Percentiles rank a stretch among this genome's conserved stretches.
Conservation (phyloP, 345 rosid species). For the Melaleuca alternifolia region DNA sequence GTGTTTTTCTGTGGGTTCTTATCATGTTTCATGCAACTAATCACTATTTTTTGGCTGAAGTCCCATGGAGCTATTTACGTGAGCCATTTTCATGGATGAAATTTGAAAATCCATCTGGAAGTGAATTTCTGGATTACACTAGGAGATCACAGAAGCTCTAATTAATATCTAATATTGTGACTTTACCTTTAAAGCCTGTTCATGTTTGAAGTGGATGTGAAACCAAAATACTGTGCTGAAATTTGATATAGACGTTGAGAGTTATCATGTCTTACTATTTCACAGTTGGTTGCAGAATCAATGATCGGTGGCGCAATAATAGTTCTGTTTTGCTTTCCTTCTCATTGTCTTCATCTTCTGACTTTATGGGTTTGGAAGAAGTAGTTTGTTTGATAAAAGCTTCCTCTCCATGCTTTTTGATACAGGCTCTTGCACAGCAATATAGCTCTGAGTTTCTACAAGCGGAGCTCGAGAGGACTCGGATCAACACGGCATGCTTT, state of each 20-base stretch:
- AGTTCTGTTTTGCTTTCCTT: background rate
- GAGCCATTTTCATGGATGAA: background rate
- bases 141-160: background rate
- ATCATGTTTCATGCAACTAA: background rate
- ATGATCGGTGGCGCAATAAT: background rate
- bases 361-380: background rate
- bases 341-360: background rate
- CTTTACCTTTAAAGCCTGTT: background rate
- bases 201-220: background rate
- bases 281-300: background rate
- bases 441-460: constrained; percentile 70
- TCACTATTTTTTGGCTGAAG: background rate
- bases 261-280: background rate
- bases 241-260: background rate
- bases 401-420: background rate
- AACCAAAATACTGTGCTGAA: background rate
- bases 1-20: background rate
- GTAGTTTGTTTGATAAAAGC: background rate
- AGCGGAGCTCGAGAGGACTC: constrained; percentile 81
- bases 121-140: background rate
- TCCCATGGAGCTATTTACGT: background rate
- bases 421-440: constrained; percentile 81
- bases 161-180: background rate
- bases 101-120: background rate
- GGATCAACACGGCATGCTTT: constrained; percentile 88